A percentile compares a stretch with the other conserved stretches of the same genome.
These are phyloP conservation scores for Chlorella sorokiniana DNA, from an alignment of 139 green algal species.

Conservation along the genomic window DNA sequence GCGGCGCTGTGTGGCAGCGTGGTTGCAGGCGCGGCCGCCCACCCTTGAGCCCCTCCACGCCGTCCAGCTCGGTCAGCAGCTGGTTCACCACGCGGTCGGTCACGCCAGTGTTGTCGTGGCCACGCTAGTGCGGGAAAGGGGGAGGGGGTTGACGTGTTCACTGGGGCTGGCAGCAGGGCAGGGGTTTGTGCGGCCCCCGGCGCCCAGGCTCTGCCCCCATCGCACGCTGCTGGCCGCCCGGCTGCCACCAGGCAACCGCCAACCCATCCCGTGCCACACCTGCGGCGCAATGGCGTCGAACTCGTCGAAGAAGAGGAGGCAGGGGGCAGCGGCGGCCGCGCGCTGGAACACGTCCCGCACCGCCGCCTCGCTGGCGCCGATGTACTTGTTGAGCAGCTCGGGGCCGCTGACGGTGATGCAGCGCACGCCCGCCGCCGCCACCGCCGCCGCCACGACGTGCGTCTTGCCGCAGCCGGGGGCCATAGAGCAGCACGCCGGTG, in stretches of 20 bases:
- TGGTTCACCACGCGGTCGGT: constrained; percentile 96
- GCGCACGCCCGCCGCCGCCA: constrained; percentile 74
- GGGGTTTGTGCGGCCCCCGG: background rate
- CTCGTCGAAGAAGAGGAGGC: constrained; percentile 99
- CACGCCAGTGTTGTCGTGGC: constrained; percentile 94
- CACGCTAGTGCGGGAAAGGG: constrained; percentile 53
- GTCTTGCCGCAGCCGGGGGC: constrained; percentile 97
- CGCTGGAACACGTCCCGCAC: constrained; percentile 91
- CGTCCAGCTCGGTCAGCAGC: constrained; percentile 98
- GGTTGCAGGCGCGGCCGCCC: background rate
- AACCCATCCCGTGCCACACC: background rate
- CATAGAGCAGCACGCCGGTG: constrained; percentile 95
- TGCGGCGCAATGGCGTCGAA: constrained; percentile 95
- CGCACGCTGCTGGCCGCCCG: background rate
- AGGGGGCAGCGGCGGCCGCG: constrained; percentile 85
- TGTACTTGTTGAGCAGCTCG: constrained; percentile 99
- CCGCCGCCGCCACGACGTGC: constrained; percentile 83
- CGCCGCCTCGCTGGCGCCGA: constrained; percentile 90
- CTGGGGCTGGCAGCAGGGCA: no score
- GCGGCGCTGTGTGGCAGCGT: background rate
- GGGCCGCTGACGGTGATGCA: constrained; percentile 88
- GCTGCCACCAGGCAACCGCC: no score
- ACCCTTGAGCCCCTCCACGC: constrained; percentile 86
- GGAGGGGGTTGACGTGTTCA: no score
- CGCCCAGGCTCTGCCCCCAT: background rate